These are phyloP conservation scores for Cladosporium sp. DNA, from an alignment of 2,329 filamentous ascomycete genomes.

Conservation along the genomic window DNA sequence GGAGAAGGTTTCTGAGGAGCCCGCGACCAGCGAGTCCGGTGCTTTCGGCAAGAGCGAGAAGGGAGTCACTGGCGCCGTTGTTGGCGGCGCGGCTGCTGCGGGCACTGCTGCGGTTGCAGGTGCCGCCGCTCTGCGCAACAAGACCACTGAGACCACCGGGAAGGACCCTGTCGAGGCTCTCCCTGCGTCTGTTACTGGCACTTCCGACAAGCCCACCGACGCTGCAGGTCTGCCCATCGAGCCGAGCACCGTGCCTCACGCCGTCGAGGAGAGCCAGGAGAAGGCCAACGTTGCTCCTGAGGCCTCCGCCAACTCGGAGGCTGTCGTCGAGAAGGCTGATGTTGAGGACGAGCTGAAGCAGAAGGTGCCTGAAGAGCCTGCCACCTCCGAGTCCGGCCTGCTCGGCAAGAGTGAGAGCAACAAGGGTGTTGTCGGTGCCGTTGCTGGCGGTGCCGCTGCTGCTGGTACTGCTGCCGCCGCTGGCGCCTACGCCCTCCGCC, in stretches of 20 bases:
- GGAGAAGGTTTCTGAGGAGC: conserved; percentile 42
- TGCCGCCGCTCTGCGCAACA: conserved; percentile 32
- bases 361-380: conserved; percentile 45
- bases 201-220: conserved; percentile 27
- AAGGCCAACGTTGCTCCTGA: conserved; percentile 59
- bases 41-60: conserved; percentile 30
- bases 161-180: conserved; percentile 44
- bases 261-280: conserved; percentile 66
- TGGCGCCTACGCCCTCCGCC: conserved; percentile 31
- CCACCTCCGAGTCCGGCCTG: conserved; percentile 23
- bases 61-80: conserved; percentile 36
- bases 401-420: conserved; percentile 30
- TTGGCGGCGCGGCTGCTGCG: conserved; percentile 41
- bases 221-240: conserved; percentile 3
- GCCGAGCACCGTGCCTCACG: conserved; percentile 44
- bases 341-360: conserved; percentile 64
- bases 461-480: conserved; percentile 39
- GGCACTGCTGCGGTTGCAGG: conserved; percentile 36
- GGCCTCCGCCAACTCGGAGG: conserved; percentile 57
- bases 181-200: conserved; percentile 39
- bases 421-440: conserved; percentile 33
- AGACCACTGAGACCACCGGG: conserved; percentile 34
- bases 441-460: conserved; percentile 40
- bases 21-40: conserved; percentile 22
- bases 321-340: conserved; percentile 39